Base-by-base conservation (phyloP, 345 rosid genomes). In the Gossypium sturtianum region DNA sequence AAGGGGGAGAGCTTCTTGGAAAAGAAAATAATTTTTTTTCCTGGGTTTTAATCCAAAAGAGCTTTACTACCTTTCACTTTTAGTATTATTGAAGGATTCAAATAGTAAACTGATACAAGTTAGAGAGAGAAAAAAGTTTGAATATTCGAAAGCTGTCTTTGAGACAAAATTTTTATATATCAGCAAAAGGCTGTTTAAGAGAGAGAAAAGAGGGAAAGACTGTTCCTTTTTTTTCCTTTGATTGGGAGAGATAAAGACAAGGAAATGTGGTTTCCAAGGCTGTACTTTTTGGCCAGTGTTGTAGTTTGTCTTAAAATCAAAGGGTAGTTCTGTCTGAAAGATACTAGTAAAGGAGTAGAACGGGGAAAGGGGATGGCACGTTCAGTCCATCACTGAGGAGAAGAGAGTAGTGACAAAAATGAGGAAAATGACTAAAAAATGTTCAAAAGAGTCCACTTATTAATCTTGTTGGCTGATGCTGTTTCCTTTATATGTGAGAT, bases 121-220 rank as follows among this genome's bases (percentile, higher is more conserved):
- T 47, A 47, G 27, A 20, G 29, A 22, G 9, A 27, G 74, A 45
- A 48, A 19, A 67, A 58, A 73, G 69, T 81, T 74, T 70, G 77
- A 82, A 87, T 76, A 3, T 61, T 73, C n/a, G 48, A 70, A 66
- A 75, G 73, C 38, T 22, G 82, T 47, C 17, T 74, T 6, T n/a
- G 43, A 68, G 83, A 81, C 81, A 82, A 80, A 71, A 74, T 79
- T 78, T 34, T 72, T 62, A 56, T 52, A 56, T 72, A 80, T 45
- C 64, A 62, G 74, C 70, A 47, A 66, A 34, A 62, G 74, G 15
- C 20, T 66, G 70, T 60, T 34, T 56, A 19, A 20, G 76, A 68
- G 67, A 60, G 77, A 75, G 71, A 66, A 12, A 29, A 56, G 19
- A 38, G 47, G n/a, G 25, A 5, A 17, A 70, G 74, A n/a, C 44